Evolutionary conservation across 2,329 filamentous ascomycete species (phyloP).

Genomic region (Diaporthe humulicola): DNA sequence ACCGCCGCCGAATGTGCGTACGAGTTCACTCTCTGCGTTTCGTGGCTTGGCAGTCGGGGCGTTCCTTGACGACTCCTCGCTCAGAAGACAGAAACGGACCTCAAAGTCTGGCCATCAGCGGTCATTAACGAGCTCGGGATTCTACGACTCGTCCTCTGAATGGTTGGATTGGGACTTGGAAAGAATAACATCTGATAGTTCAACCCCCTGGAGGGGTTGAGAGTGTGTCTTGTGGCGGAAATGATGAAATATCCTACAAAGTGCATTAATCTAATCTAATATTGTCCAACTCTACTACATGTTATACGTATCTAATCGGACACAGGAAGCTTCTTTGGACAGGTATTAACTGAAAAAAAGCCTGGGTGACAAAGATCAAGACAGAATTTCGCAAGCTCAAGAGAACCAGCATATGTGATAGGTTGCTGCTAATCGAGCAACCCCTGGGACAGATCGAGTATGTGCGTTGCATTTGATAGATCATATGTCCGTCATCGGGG

Average conservation of each 20-base stretch:
- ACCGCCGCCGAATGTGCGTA: conserved; percentile 7
- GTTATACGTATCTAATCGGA: neutral
- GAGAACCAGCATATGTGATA: neutral
- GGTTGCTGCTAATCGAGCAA: neutral
- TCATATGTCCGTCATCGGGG: no score
- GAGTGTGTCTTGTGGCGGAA: neutral
- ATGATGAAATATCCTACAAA: neutral
- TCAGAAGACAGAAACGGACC: neutral
- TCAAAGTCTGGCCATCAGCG: neutral
- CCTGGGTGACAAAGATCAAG: neutral
- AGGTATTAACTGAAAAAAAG: neutral
- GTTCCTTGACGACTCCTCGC: conserved; percentile 24
- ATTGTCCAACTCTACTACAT: neutral
- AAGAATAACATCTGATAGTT: neutral
- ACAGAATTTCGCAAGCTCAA: neutral
- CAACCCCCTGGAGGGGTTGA: conserved; percentile 14
- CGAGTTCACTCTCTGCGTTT: neutral
- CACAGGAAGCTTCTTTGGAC: neutral
- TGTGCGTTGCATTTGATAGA: no score
- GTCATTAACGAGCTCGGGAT: conserved; percentile 13
- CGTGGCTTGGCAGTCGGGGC: conserved; percentile 7
- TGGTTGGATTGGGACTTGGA: conserved; percentile 18
- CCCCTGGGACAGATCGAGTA: neutral
- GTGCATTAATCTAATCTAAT: neutral
- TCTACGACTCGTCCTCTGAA: conserved; percentile 14